A percentile compares a stretch with the other conserved stretches of the same genome.
phyloP scores from a whole-genome alignment of 371 early-diverging fungal species.

The Apophysomyces ossiformis region DNA sequence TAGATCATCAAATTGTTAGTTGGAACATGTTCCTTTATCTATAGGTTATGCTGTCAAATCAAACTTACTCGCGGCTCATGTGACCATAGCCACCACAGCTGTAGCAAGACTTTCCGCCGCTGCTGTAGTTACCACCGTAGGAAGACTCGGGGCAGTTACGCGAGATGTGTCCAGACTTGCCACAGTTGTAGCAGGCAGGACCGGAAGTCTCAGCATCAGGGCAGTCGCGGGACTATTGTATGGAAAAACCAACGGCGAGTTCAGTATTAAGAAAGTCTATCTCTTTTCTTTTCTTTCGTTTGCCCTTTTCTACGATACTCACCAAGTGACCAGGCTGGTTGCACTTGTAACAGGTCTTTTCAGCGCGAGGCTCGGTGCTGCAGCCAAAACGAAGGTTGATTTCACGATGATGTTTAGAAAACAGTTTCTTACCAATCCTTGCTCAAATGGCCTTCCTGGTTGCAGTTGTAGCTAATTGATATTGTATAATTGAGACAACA shows the following conservation, averaged over 20 bases:
- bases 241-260: constrained; percentile 3
- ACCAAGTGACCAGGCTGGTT: constrained; percentile 62
- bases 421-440: constrained; percentile 48
- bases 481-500: constrained; percentile 3
- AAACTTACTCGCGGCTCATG: constrained; percentile 48
- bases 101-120: constrained; percentile 50
- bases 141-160: constrained; percentile 61
- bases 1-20: too few species aligned
- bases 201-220: constrained; percentile 49
- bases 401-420: not conserved
- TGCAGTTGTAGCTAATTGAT: constrained; percentile 61
- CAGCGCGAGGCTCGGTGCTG: constrained; percentile 64
- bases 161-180: constrained; percentile 64
- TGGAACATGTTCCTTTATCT: too few species aligned
- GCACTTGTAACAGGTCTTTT: constrained; percentile 64
- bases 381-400: constrained; percentile 13
- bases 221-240: constrained; percentile 58
- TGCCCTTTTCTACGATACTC: constrained; percentile 13
- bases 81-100: constrained; percentile 62
- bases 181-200: constrained; percentile 63
- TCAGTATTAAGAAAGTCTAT: too few species aligned
- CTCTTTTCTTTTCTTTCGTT: not conserved
- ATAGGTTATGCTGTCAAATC: too few species aligned
- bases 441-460: constrained; percentile 62
- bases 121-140: constrained; percentile 29